Percentiles rank a stretch among this genome's conserved stretches.
Conservation (phyloP, 75 land plant genomes). For the Sequoiadendron giganteum region DNA sequence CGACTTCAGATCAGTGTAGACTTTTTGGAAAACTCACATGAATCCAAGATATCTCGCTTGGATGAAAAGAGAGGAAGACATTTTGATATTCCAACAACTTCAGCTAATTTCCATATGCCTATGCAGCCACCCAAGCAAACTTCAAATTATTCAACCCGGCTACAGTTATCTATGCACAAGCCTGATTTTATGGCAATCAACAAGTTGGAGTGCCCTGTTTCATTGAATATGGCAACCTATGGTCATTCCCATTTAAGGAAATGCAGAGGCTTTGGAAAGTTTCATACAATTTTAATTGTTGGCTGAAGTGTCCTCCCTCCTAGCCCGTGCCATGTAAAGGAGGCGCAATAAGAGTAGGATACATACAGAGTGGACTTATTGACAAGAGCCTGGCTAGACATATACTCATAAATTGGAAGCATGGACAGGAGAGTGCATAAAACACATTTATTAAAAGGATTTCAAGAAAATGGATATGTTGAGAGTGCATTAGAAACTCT, state of each 20-base stretch:
- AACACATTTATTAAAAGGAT: too few species aligned
- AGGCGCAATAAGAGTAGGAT: too few species aligned
- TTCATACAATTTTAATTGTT: too few species aligned
- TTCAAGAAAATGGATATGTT: too few species aligned
- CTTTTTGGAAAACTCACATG: conserved; percentile 4
- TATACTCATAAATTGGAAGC: too few species aligned
- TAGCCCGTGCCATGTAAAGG: too few species aligned
- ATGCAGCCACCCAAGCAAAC: conserved; percentile 8
- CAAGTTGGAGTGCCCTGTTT: not conserved
- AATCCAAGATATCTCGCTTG: conserved; percentile 5
- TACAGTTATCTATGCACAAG: conserved; percentile 7
- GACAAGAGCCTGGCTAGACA: too few species aligned
- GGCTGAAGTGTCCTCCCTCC: too few species aligned
- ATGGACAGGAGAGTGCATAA: too few species aligned
- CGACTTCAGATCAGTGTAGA: not conserved
- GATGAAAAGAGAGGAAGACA: conserved; percentile 10
- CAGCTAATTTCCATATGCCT: conserved; percentile 7
- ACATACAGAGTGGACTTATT: too few species aligned
- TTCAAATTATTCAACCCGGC: not conserved
- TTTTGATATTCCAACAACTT: conserved; percentile 6
- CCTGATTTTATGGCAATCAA: conserved; percentile 8
- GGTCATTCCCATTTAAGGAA: not conserved
- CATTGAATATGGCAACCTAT: conserved; percentile 7
- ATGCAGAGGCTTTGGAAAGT: not conserved
- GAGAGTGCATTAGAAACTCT: too few species aligned